Conservation (phyloP, 257 asterid species). For the Ocimum tenuiflorum region DNA sequence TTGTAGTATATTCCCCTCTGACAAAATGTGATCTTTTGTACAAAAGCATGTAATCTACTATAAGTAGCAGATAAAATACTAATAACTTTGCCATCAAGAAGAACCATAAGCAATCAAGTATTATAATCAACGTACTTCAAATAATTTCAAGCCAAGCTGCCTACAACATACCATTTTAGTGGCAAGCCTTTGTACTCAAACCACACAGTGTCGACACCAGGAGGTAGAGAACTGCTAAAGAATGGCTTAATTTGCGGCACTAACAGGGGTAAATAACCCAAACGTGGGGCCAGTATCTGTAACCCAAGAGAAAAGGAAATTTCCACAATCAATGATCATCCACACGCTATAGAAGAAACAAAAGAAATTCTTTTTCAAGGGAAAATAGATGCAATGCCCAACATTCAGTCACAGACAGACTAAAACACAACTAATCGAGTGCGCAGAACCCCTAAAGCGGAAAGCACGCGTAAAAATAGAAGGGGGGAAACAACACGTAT, state of each 20-base stretch:
- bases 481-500: background rate
- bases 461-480: background rate
- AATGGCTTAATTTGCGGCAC: constrained; percentile 78
- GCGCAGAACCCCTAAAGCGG: background rate
- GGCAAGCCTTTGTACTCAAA: constrained; percentile 96
- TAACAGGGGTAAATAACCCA: constrained; percentile 88
- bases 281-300: constrained; percentile 90
- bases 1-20: background rate
- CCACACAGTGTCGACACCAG: constrained; percentile 97
- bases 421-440: background rate
- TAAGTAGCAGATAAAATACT: background rate
- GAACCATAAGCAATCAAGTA: background rate
- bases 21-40: background rate
- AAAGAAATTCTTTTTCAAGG: background rate
- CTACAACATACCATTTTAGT: constrained; percentile 66
- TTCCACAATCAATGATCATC: background rate
- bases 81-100: constrained; percentile 10
- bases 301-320: constrained; percentile 10
- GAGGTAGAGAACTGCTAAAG: constrained; percentile 84
- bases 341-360: background rate
- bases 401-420: background rate
- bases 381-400: background rate
- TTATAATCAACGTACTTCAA: background rate
- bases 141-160: background rate
- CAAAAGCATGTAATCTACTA: background rate